Conservation (phyloP, 2,329 filamentous ascomycete species). For the Dendryphion nanum region DNA sequence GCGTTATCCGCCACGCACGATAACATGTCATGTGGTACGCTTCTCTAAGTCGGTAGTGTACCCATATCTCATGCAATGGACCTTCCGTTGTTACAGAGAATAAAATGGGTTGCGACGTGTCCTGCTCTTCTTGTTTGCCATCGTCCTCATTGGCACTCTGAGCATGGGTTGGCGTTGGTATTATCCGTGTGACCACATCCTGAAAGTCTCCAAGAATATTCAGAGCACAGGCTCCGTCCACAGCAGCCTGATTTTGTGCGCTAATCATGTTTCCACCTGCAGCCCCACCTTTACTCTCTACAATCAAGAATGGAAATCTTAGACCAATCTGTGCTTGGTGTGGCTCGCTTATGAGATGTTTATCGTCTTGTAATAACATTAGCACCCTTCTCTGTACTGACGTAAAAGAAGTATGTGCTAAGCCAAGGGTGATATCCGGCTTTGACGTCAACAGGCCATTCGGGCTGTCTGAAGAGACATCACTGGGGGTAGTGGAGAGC, state of each 20-base stretch:
- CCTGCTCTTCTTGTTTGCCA: no score
- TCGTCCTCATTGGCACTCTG: no score
- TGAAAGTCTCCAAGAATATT: slow-evolving; percentile 1
- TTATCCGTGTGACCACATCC: background rate
- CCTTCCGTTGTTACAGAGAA: slow-evolving; percentile 8
- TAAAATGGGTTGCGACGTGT: background rate
- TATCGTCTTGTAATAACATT: slow-evolving; percentile 10
- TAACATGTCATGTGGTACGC: background rate
- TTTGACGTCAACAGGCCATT: slow-evolving; percentile 15
- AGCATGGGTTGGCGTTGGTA: no score
- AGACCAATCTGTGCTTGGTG: slow-evolving; percentile 15
- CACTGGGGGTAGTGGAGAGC: background rate
- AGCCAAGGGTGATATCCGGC: slow-evolving; percentile 15
- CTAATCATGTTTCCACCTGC: background rate
- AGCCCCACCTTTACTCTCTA: slow-evolving; percentile 14
- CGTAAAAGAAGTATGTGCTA: slow-evolving; percentile 11
- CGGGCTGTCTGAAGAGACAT: background rate
- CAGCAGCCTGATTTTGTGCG: slow-evolving; percentile 3
- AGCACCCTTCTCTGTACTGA: slow-evolving; percentile 7
- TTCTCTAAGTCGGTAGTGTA: slow-evolving; percentile 6
- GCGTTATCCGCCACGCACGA: background rate
- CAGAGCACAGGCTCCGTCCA: background rate
- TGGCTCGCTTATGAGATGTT: slow-evolving; percentile 11
- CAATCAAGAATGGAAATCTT: slow-evolving; percentile 16
- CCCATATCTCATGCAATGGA: slow-evolving; percentile 16